phyloP scores from a whole-genome alignment of 2,329 filamentous ascomycete species.

The Diaporthe sp. region DNA sequence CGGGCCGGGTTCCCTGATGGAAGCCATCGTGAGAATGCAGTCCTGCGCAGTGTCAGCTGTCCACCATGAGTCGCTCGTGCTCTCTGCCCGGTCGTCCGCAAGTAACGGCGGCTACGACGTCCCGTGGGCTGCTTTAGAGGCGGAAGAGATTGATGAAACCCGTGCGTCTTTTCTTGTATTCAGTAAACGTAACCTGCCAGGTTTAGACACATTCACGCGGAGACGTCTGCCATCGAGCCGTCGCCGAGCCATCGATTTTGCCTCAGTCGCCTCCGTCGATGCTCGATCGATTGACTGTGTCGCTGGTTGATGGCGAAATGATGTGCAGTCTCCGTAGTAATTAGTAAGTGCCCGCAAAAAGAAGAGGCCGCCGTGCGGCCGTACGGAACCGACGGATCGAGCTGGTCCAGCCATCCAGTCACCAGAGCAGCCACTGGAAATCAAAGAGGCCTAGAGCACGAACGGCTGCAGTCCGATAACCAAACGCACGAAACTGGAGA shows the following conservation, averaged over 20 bases:
- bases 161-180: background rate
- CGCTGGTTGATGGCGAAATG: slow-evolving; percentile 10
- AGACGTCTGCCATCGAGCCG: background rate
- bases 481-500: background rate
- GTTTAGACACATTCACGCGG: background rate
- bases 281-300: slow-evolving; percentile 9
- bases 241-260: background rate
- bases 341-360: background rate
- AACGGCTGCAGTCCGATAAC: background rate
- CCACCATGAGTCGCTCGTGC: slow-evolving; percentile 13
- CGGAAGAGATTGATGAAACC: background rate
- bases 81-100: background rate
- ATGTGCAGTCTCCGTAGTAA: slow-evolving; percentile 1
- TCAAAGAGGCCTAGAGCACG: background rate
- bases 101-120: background rate
- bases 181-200: background rate
- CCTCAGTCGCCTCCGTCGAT: background rate
- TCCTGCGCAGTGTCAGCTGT: background rate
- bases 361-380: background rate
- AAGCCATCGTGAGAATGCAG: slow-evolving; percentile 10
- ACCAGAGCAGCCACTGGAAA: background rate
- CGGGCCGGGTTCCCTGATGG: slow-evolving; percentile 34
- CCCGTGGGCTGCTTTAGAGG: background rate
- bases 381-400: slow-evolving; percentile 1
- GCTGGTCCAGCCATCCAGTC: background rate